A percentile compares a stretch with the other conserved stretches of the same genome.
phyloP scores from a whole-genome alignment of 129 eudicot genomes.

The Ambrosia artemisiifolia region DNA sequence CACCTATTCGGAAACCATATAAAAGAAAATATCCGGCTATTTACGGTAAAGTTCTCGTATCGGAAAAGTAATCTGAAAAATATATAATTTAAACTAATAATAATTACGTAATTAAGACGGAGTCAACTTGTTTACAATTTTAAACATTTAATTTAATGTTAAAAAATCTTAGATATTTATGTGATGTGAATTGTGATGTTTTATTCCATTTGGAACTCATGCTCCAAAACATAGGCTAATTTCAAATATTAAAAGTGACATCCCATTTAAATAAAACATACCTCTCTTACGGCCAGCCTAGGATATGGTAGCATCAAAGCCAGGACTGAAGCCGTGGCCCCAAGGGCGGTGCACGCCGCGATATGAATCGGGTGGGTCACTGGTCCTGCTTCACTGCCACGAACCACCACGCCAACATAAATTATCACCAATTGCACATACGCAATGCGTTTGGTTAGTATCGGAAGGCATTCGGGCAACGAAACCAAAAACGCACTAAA shows the following conservation, averaged over 20 bases:
- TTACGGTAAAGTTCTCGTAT: background rate
- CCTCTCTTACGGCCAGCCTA: conserved; percentile 58
- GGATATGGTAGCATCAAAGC: conserved; percentile 78
- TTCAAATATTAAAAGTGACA: background rate
- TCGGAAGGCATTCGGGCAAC: conserved; percentile 42
- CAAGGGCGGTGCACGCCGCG: conserved; percentile 68
- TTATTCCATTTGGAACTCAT: background rate
- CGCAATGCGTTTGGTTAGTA: conserved; percentile 60
- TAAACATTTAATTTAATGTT: background rate
- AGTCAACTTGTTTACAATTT: background rate
- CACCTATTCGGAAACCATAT: too few species aligned
- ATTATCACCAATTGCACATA: conserved; percentile 76
- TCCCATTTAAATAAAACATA: background rate
- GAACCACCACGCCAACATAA: conserved; percentile 51
- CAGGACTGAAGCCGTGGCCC: conserved; percentile 55
- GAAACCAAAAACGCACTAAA: conserved; percentile 47
- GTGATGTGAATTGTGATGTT: background rate
- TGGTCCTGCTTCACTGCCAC: conserved; percentile 16
- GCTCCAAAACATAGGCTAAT: background rate
- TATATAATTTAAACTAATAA: background rate
- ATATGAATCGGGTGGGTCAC: conserved; percentile 58
- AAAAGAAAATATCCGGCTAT: too few species aligned
- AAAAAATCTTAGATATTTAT: background rate
- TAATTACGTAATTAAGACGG: background rate
- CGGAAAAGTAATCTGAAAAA: background rate